These are phyloP conservation scores for Sporothrix phasma DNA, from an alignment of 2,329 filamentous ascomycete genomes.

Conservation along the genomic window DNA sequence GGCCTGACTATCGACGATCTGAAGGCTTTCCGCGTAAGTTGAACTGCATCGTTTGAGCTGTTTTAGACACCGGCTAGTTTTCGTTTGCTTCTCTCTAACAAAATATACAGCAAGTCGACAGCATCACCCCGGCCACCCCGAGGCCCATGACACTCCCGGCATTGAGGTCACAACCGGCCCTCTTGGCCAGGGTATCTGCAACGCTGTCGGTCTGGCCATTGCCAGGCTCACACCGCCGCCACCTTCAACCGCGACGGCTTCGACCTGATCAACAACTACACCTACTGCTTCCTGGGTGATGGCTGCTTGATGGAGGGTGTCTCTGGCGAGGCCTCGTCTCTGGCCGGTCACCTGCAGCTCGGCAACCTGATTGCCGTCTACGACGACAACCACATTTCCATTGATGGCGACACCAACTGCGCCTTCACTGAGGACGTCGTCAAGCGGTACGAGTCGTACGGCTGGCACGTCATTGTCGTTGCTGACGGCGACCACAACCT, in stretches of 20 bases:
- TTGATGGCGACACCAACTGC: conserved; percentile 89
- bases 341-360: conserved; percentile 92
- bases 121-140: conserved; percentile 90
- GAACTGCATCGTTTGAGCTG: not conserved
- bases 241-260: conserved; percentile 96
- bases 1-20: conserved; percentile 77
- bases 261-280: conserved; percentile 90
- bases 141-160: conserved; percentile 92
- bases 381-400: conserved; percentile 97
- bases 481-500: conserved; percentile 84
- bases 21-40: conserved; percentile 88
- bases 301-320: conserved; percentile 98
- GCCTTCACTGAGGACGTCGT: conserved; percentile 95
- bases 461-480: conserved; percentile 85
- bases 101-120: conserved; percentile 38
- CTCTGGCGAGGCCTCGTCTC: conserved; percentile 81
- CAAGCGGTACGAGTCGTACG: conserved; percentile 93
- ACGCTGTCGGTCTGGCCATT: conserved; percentile 95
- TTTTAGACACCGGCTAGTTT: not conserved
- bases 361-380: conserved; percentile 96
- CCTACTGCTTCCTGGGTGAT: conserved; percentile 93
- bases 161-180: conserved; percentile 97
- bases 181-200: conserved; percentile 93
- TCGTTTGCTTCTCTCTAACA: not conserved
- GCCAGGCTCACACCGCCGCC: conserved; percentile 86